Percentiles rank a stretch among this genome's conserved stretches.
These are phyloP conservation scores for Biscogniauxia sp. DNA, from an alignment of 2,329 filamentous ascomycete genomes.

Conservation along the genomic window DNA sequence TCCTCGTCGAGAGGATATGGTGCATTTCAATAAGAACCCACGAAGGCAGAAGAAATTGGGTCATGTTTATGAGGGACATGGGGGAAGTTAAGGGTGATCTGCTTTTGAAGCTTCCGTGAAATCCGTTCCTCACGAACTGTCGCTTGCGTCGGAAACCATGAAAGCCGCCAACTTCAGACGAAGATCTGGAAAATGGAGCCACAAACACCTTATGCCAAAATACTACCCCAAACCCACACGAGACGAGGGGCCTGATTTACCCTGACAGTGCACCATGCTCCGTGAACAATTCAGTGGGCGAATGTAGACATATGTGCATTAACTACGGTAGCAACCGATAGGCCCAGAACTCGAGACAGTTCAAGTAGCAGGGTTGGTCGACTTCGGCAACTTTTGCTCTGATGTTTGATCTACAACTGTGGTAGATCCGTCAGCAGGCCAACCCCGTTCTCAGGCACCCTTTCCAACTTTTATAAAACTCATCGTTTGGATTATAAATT, in stretches of 20 bases:
- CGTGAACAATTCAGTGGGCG: background rate
- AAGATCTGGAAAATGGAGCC: background rate
- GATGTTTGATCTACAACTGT: too few species aligned
- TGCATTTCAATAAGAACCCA: too few species aligned
- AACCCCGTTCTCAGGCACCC: too few species aligned
- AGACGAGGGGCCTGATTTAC: background rate
- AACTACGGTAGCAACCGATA: background rate
- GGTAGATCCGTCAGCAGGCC: too few species aligned
- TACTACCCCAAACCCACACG: background rate
- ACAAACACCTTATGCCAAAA: background rate
- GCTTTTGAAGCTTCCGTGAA: background rate
- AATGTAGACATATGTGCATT: background rate
- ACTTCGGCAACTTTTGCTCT: background rate
- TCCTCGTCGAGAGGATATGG: background rate
- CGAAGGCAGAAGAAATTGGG: too few species aligned
- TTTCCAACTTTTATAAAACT: too few species aligned
- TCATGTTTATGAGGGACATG: too few species aligned
- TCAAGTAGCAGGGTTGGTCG: background rate
- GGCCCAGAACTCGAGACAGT: background rate
- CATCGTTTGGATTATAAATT: background rate
- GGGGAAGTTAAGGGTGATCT: background rate
- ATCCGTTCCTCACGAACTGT: too few species aligned
- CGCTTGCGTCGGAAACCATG: too few species aligned
- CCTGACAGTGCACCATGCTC: background rate
- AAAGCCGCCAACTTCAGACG: background rate